Conservation (phyloP, 306 rosid species). For the Hippophae tibetana region DNA sequence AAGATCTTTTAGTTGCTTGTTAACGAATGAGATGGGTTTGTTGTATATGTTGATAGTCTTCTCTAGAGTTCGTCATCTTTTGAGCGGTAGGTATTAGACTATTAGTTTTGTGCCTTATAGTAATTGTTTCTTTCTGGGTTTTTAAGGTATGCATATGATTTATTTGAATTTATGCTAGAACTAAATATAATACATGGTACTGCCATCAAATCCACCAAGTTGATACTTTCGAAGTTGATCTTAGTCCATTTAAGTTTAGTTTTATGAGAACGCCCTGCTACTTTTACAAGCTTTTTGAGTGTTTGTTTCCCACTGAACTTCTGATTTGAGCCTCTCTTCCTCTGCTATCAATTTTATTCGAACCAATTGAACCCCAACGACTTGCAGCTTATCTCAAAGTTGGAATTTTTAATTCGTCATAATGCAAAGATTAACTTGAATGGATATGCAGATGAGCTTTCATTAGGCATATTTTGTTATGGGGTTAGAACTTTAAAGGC, state of each 20-base stretch:
- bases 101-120: too few relatives aligned
- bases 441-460: too few relatives aligned
- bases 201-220: background rate
- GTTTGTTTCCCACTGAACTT: background rate
- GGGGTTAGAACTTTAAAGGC: too few relatives aligned
- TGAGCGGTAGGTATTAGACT: too few relatives aligned
- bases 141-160: background rate
- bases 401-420: background rate
- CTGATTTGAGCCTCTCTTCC: background rate
- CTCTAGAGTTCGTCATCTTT: too few relatives aligned
- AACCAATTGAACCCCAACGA: background rate
- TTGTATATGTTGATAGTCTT: background rate
- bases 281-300: background rate
- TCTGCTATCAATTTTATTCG: background rate
- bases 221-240: background rate
- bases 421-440: too few relatives aligned
- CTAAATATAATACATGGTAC: background rate
- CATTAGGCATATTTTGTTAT: too few relatives aligned
- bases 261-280: too few relatives aligned
- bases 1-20: too few relatives aligned
- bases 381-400: slow-evolving; percentile 7
- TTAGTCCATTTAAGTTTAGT: background rate
- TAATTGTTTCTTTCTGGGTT: background rate
- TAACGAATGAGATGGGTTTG: background rate
- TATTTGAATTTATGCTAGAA: background rate